Base-by-base conservation (phyloP, 2,329 filamentous ascomycete genomes). In the Fusarium acutatum region DNA sequence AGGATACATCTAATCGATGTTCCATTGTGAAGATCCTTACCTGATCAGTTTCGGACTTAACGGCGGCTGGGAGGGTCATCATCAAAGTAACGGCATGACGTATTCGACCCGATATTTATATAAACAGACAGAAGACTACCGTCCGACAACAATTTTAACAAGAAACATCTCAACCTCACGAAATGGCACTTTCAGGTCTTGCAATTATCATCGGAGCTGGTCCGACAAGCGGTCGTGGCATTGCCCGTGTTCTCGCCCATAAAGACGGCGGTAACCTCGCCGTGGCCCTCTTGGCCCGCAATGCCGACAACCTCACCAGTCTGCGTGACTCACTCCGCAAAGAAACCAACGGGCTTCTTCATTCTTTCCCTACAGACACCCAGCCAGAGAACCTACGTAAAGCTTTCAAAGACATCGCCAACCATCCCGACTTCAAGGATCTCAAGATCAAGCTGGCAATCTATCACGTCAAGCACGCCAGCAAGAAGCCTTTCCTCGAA, bases 391-490 rank as follows among this genome's bases (percentile, higher is more conserved):
- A 66, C 34, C 62, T 75, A 15, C 49, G 50, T 13, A 44, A 65
- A 7, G 46, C 71, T 3, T 76, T 76, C 43, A 59, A 64, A 17
- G 66, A 84, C 22, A 88, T 90, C 69, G 81, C 83, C n/a, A 71
- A 71, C 1, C 86, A 89, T 72, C 49, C 79, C 12, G 85, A 84
- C 32, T 88, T 89, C 79, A 74, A 80, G 28, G 81, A 80, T 14
- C 79, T 90, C 28, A 88, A 88, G 64, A 81, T 90, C 8, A 81
- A 83, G 54, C 74, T 89, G 17, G 86, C 87, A 3, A 82, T 91
- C 32, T 90, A 87, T 78, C 88, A 86, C 71, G 84, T 90, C 75
- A 90, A 89, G 76, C 85, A 89, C 70, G 82, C 82, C 2, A 83
- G 82, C 72, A 88, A 86, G 78, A 89, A 87, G 71, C 86, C 88